Evolutionary conservation across 2,329 filamentous ascomycete genomes (phyloP).

Genomic region (Sclerotinia nivalis): DNA sequence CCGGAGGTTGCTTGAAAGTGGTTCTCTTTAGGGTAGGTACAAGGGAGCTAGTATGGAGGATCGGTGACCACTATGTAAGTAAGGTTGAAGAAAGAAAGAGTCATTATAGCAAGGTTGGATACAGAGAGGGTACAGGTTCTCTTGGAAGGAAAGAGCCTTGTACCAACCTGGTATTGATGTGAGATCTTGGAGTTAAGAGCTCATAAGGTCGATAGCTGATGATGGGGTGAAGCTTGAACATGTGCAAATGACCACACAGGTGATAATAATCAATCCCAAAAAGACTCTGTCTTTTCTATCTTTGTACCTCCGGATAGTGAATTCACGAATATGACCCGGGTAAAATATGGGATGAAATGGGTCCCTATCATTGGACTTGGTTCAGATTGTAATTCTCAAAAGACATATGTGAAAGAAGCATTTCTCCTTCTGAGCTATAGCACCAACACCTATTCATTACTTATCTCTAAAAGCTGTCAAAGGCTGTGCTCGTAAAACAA

Average conservation of each 20-base stretch:
- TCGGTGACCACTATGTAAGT: neutral
- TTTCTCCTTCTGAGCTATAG: too few species aligned
- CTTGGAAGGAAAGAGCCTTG: neutral
- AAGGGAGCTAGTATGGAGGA: neutral
- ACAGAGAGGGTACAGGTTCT: too few species aligned
- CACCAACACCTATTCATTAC: too few species aligned
- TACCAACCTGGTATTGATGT: neutral
- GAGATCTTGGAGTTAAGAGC: neutral
- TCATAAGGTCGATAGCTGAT: neutral
- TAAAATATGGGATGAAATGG: neutral
- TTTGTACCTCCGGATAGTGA: neutral
- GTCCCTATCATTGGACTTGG: neutral
- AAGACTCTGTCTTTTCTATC: neutral
- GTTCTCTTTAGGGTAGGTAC: too few species aligned
- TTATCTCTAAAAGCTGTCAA: too few species aligned
- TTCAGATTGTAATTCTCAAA: neutral
- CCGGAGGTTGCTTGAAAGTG: neutral
- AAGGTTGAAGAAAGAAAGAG: neutral
- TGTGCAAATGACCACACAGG: neutral
- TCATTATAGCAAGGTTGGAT: neutral
- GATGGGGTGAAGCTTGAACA: neutral
- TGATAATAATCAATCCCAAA: neutral
- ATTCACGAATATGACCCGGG: neutral
- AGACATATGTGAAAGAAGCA: neutral
- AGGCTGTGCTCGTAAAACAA: too few species aligned